These are phyloP conservation scores for Fusarium udum DNA, from an alignment of 2,329 filamentous ascomycete species.

Conservation along the genomic window DNA sequence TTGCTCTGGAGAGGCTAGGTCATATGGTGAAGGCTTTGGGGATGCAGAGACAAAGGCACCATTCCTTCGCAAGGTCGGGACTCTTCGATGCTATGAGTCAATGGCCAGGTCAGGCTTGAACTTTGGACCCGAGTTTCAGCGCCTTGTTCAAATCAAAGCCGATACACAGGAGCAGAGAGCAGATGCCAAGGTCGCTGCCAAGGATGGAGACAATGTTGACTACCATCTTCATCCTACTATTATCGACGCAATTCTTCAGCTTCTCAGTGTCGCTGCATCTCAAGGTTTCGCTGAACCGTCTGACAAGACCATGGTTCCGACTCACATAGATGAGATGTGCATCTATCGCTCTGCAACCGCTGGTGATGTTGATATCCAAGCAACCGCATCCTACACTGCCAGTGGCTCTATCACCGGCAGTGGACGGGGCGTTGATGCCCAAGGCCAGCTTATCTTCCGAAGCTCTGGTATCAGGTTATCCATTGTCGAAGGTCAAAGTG, in stretches of 20 bases:
- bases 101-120: background rate
- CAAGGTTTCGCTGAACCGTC: background rate
- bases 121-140: conserved; percentile 1
- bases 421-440: background rate
- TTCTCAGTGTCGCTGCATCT: background rate
- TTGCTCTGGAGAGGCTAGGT: background rate
- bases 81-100: conserved; percentile 1
- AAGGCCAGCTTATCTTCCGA: background rate
- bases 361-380: background rate
- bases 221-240: conserved; percentile 1
- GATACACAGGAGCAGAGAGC: background rate
- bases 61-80: background rate
- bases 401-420: background rate
- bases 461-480: background rate
- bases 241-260: background rate
- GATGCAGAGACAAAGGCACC: background rate
- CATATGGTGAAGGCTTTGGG: background rate
- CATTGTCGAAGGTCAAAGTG: background rate
- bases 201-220: background rate
- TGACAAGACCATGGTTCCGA: conserved; percentile 7
- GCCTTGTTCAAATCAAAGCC: background rate
- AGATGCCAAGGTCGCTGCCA: background rate
- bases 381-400: background rate
- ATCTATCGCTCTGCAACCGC: background rate
- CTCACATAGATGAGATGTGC: background rate